Conservation (phyloP, 441 rosid species). For the Croton setiger region DNA sequence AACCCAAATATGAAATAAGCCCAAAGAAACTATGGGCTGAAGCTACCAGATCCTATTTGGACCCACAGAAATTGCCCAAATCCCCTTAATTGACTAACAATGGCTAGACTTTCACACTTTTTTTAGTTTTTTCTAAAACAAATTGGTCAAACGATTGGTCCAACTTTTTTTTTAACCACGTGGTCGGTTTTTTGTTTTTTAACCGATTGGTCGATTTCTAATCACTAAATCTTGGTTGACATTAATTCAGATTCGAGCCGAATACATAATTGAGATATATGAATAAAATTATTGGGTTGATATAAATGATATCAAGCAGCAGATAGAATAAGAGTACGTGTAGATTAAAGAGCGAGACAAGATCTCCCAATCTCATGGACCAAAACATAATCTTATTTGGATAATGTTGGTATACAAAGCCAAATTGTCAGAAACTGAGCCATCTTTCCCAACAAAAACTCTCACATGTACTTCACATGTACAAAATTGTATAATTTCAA, state of each 20-base stretch:
- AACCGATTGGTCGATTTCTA: too few species aligned
- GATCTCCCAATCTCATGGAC: neutral
- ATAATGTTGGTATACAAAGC: neutral
- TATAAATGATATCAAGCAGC: too few species aligned
- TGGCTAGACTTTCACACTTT: too few species aligned
- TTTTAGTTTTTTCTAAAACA: too few species aligned
- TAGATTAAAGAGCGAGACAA: neutral
- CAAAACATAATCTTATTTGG: neutral
- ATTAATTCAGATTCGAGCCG: too few species aligned
- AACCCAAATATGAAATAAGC: neutral
- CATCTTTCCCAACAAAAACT: conserved; percentile 4
- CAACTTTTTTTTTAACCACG: too few species aligned
- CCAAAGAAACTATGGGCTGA: neutral
- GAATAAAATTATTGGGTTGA: too few species aligned
- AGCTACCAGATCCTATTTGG: neutral
- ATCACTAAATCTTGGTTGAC: too few species aligned
- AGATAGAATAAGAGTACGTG: too few species aligned
- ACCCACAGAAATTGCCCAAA: neutral
- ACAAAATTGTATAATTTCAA: neutral
- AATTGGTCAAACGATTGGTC: neutral
- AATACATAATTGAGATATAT: too few species aligned
- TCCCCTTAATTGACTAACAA: neutral
- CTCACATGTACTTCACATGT: conserved; percentile 4
- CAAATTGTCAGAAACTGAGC: neutral
- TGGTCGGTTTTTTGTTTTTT: too few species aligned